phyloP scores from a whole-genome alignment of 1,139 yeast species.

The Blastobotrys proliferans region DNA sequence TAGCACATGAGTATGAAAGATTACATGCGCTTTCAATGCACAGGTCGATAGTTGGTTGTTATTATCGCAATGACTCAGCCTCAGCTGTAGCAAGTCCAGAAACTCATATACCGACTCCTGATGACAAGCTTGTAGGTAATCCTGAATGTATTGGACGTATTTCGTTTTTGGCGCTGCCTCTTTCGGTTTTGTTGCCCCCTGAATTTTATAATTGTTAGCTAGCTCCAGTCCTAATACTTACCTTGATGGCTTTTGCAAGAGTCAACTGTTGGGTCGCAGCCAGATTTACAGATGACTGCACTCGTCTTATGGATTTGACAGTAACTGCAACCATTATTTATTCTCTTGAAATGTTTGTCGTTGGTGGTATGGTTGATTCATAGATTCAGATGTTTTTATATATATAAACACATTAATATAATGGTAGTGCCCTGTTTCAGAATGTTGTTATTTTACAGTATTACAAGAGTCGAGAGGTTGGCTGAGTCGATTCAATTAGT shows the following conservation, averaged over 20 bases:
- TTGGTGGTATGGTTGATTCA: too few species aligned
- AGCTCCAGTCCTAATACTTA: background rate
- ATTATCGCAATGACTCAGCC: conserved; percentile 13
- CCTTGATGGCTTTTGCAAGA: conserved; percentile 14
- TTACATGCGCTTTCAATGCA: conserved; percentile 24
- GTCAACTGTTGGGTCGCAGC: background rate
- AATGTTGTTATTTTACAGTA: too few species aligned
- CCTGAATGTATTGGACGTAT: conserved; percentile 18
- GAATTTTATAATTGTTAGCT: background rate
- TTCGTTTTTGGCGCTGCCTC: conserved; percentile 23
- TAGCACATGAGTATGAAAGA: conserved; percentile 24
- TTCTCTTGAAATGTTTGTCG: too few species aligned
- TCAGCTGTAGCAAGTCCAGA: conserved; percentile 18
- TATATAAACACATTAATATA: too few species aligned
- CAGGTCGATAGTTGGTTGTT: conserved; percentile 5
- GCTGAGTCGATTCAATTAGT: too few species aligned
- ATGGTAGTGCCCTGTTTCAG: too few species aligned
- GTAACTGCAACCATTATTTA: too few species aligned
- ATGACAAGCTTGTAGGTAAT: conserved; percentile 16
- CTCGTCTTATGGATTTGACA: too few species aligned
- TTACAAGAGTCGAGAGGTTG: too few species aligned
- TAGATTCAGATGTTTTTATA: too few species aligned
- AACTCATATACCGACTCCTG: conserved; percentile 13
- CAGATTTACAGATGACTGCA: too few species aligned
- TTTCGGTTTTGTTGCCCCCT: conserved; percentile 25